Percentiles rank a stretch among this genome's conserved stretches.
phyloP scores from a whole-genome alignment of 2,329 filamentous ascomycete genomes.

The Pseudodiploospora longispora region DNA sequence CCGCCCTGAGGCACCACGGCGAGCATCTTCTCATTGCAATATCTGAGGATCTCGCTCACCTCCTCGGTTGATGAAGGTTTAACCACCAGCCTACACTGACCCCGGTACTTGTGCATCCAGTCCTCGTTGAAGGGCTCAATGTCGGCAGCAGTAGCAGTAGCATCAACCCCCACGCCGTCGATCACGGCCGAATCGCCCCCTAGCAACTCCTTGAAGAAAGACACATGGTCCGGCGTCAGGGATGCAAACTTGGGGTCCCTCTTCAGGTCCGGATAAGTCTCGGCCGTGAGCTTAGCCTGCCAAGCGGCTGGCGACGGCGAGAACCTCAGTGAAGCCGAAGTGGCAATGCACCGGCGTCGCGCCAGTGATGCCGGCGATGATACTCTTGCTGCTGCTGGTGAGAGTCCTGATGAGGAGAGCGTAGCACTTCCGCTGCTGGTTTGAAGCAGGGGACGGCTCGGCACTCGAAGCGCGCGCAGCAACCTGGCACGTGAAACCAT shows the following conservation, averaged over 20 bases:
- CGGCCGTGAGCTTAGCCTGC: constrained; percentile 63
- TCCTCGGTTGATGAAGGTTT: constrained; percentile 80
- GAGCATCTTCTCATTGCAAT: constrained; percentile 88
- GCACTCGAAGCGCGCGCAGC: constrained; percentile 11
- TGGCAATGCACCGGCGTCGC: constrained; percentile 18
- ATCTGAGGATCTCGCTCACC: constrained; percentile 82
- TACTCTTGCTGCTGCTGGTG: constrained; percentile 4
- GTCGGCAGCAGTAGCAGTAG: constrained; percentile 50
- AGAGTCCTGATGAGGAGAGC: neutral
- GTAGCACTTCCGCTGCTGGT: neutral
- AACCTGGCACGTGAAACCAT: constrained; percentile 14
- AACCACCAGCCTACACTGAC: constrained; percentile 78
- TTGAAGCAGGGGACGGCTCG: constrained; percentile 3
- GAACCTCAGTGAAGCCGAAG: constrained; percentile 21
- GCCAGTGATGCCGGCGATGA: neutral
- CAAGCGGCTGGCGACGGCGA: constrained; percentile 14
- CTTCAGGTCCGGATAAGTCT: constrained; percentile 77
- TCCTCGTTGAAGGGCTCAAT: constrained; percentile 90
- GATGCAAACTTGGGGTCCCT: constrained; percentile 67
- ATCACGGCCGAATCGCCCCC: constrained; percentile 72
- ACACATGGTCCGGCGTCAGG: constrained; percentile 71
- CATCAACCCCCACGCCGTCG: constrained; percentile 67
- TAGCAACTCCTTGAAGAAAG: constrained; percentile 73
- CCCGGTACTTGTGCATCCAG: constrained; percentile 98
- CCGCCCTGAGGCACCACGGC: constrained; percentile 96